Evolutionary conservation across 495 filamentous ascomycete genomes (phyloP), one percentile per base, ranked within the genome.

Genomic region (Coniosporium apollinis): DNA sequence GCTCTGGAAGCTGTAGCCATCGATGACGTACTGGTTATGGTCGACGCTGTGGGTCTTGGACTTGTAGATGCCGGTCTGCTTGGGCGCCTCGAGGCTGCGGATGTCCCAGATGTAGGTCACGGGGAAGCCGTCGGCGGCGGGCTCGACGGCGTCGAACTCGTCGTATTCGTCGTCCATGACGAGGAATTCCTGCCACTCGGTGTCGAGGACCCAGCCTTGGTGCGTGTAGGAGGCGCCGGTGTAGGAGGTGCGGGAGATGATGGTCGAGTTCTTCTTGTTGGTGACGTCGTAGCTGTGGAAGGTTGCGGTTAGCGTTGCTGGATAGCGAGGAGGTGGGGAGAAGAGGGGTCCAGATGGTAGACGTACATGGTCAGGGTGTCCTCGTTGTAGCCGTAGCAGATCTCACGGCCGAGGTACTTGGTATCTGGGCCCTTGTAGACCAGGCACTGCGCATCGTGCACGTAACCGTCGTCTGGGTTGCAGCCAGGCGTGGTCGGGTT

Each of bases 111-210:
- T 54, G 37, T 49, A 51, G 3, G 48, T 54, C 5, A 46, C 38
- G 3, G 48, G 43, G 32, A 44, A 22, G 8, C 48, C 48, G 25
- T 38, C 34, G 2, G 32, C 28, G 20, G 22, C 46, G 11, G 41
- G 42, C 9, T 60, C 67, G 15, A 49, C 49, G 11, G 37, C 28
- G 43, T 70, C 57, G 36, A 47, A 39, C 54, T 76, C 71, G 45
- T 76, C 71, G 44, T 63, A 59, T 48, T 76, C 71, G 50, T 75
- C 71, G 43, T 76, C 71, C 16, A 72, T 52, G 14, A 76, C 56
- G 7, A 76, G 61, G 47, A 57, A 74, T 33, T 63, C 47, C 42
- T 72, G 66, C 46, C 60, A 58, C 10, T 61, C 36, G n/a, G 42
- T 41, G 42, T 73, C 65, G 10, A 71, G 56, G 0, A 76, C 50